Evolutionary conservation across 495 filamentous ascomycete species (phyloP).

Genomic region (Hypoxylon trugodes): DNA sequence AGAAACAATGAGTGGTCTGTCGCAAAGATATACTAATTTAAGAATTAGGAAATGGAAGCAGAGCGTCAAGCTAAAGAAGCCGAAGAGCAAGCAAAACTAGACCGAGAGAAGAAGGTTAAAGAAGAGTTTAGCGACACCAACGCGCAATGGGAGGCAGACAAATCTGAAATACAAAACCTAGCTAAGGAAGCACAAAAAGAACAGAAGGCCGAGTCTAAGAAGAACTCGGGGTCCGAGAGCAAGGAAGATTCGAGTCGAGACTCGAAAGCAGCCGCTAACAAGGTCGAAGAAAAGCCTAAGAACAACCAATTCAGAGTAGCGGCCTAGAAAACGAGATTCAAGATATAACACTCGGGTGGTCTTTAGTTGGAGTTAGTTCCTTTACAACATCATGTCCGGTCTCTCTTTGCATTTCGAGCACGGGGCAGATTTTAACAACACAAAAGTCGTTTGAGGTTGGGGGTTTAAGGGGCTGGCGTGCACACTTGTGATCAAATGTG

Average conservation of each 20-base stretch:
- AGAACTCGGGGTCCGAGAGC: constrained; percentile 18
- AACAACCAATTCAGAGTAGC: constrained; percentile 39
- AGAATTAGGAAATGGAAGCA: constrained; percentile 80
- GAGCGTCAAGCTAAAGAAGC: constrained; percentile 76
- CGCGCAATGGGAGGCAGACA: constrained; percentile 84
- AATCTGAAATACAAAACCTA: constrained; percentile 73
- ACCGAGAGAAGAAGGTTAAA: constrained; percentile 72
- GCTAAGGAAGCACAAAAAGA: constrained; percentile 58
- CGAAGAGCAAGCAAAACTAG: constrained; percentile 74
- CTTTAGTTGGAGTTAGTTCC: constrained; percentile 8
- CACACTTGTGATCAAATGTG: constrained; percentile 32
- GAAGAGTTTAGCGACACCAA: constrained; percentile 74
- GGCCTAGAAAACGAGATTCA: constrained; percentile 31
- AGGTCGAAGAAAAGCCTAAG: constrained; percentile 41
- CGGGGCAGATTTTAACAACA: constrained; percentile 15
- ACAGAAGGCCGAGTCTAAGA: constrained; percentile 43
- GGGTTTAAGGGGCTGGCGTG: constrained; percentile 11
- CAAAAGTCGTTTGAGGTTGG: constrained; percentile 15
- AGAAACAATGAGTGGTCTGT: too few relatives aligned
- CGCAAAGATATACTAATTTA: constrained; percentile 33
- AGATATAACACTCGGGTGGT: constrained; percentile 20
- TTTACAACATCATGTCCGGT: constrained; percentile 1
- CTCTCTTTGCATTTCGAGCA: constrained; percentile 15
- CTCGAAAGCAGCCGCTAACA: constrained; percentile 42
- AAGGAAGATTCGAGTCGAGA: constrained; percentile 31